Conservation (phyloP, 148 eudicot genomes). For the Cornus kousa region DNA sequence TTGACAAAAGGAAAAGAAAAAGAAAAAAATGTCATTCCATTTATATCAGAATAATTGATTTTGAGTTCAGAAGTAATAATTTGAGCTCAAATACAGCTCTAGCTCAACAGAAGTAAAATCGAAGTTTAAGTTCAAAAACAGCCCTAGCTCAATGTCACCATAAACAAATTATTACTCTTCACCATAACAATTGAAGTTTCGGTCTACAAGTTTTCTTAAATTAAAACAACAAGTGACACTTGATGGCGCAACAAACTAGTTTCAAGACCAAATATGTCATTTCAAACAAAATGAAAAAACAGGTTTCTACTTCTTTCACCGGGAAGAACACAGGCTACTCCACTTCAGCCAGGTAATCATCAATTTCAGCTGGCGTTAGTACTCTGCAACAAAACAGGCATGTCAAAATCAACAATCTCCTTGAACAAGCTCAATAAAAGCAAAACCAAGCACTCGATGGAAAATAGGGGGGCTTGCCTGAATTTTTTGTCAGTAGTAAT, state of each 20-base stretch:
- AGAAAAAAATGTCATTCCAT: too few species aligned
- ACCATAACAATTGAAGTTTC: not conserved
- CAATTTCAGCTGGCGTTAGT: slow-evolving; percentile 85
- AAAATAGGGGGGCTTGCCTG: slow-evolving; percentile 44
- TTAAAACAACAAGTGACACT: not conserved
- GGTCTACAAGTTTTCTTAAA: slow-evolving; percentile 7
- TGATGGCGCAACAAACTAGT: slow-evolving; percentile 1
- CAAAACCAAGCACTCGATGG: not conserved
- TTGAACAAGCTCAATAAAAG: not conserved
- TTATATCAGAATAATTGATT: too few species aligned
- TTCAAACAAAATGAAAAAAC: not conserved
- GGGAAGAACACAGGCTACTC: slow-evolving; percentile 38
- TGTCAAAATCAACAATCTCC: not conserved
- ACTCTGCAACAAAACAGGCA: slow-evolving; percentile 52
- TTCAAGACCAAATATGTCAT: not conserved
- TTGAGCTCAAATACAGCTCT: too few species aligned
- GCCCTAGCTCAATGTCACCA: too few species aligned
- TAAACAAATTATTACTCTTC: too few species aligned
- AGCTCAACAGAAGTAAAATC: too few species aligned
- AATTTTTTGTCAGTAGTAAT: slow-evolving; percentile 75
- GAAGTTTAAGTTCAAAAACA: too few species aligned
- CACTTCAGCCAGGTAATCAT: slow-evolving; percentile 93
- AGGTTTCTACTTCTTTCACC: not conserved
- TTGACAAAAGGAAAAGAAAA: too few species aligned
- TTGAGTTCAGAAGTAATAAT: too few species aligned